phyloP scores from a whole-genome alignment of 2,329 filamentous ascomycete species.

The Trichoderma sp. region DNA sequence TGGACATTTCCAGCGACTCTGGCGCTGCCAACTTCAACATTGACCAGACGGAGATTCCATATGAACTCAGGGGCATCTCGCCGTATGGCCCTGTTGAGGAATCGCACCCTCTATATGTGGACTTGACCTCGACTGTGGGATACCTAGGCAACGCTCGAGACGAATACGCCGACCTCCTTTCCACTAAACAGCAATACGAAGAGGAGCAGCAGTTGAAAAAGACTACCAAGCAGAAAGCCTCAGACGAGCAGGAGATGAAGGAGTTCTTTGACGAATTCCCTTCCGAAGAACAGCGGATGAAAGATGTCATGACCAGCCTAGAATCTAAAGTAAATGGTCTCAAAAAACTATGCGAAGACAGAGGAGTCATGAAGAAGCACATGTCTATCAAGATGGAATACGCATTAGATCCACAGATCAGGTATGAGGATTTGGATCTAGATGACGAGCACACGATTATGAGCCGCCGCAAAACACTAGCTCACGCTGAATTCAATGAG shows the following conservation, averaged over 20 bases:
- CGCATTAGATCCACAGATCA: slow-evolving; percentile 41
- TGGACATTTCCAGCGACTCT: slow-evolving; percentile 14
- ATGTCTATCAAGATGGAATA: slow-evolving; percentile 43
- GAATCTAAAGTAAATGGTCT: slow-evolving; percentile 40
- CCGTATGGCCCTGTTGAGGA: slow-evolving; percentile 41
- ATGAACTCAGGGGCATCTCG: slow-evolving; percentile 41
- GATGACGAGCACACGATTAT: slow-evolving; percentile 34
- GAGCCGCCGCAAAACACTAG: slow-evolving; percentile 34
- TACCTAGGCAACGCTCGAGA: slow-evolving; percentile 52
- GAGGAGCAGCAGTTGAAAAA: slow-evolving; percentile 41
- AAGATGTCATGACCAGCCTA: slow-evolving; percentile 38
- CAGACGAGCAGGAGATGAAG: slow-evolving; percentile 44
- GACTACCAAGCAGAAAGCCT: slow-evolving; percentile 33
- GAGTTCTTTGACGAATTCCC: slow-evolving; percentile 50
- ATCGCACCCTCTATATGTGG: slow-evolving; percentile 50
- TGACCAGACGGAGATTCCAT: slow-evolving; percentile 33
- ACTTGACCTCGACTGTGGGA: slow-evolving; percentile 46
- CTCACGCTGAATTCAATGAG: slow-evolving; percentile 46
- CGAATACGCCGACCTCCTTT: slow-evolving; percentile 47
- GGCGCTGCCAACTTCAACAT: slow-evolving; percentile 17
- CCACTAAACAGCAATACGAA: slow-evolving; percentile 43
- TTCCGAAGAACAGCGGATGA: slow-evolving; percentile 39
- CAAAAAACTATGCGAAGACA: slow-evolving; percentile 44
- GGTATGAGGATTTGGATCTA: slow-evolving; percentile 48
- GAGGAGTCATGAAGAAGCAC: slow-evolving; percentile 47